Base-by-base conservation (phyloP, 768 basidiomycete species). In the Pleurotus tuoliensis region DNA sequence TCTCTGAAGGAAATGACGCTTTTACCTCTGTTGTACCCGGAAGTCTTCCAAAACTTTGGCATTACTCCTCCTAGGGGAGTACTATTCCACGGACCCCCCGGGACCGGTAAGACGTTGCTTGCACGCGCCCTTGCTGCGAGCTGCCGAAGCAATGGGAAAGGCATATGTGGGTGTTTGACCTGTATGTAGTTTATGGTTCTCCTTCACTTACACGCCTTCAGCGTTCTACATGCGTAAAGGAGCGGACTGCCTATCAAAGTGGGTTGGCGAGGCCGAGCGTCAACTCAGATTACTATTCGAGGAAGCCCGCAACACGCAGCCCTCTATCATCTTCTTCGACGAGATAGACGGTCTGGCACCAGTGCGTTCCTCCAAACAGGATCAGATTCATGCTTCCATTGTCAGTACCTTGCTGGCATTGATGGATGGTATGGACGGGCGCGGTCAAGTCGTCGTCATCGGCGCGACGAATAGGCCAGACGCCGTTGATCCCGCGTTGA, bases 201-300 rank as follows among this genome's bases (percentile, higher is more conserved):
- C 13, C 20, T 8, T 9, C 6, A 27, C 49, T 57, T 16, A 27
- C 39, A 18, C 38, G 41, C 18, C 24, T 13, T 0, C 62, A 95
- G 94, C 97, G 1, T 99, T 99, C 77, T 99, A 96, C 79, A 98
- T 99, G 97, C 88, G 97, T 48, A 99, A 99, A 73, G 97, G 97
- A 16, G 97, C 97, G 34, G 97, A 99, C 71, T 92, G 91, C 62
- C 79, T 98, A 25, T 95, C 94, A 5, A 99, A 99, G 75, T 99
- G 96, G 96, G 97, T 99, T 11, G 97, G 97, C 52, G 97, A 99
- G 73, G 96, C 97, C 4, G 97, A 98, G 67, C 86, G 97, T 1
- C 96, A 98, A 68, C 80, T 99, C 2, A 85, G 97, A 1, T 80
- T 98, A 40, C 78, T 98, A 12, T 99, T 99, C 68, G 96, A 98